Conservation (phyloP, 2,329 filamentous ascomycete species). For the Hortaea sp. region DNA sequence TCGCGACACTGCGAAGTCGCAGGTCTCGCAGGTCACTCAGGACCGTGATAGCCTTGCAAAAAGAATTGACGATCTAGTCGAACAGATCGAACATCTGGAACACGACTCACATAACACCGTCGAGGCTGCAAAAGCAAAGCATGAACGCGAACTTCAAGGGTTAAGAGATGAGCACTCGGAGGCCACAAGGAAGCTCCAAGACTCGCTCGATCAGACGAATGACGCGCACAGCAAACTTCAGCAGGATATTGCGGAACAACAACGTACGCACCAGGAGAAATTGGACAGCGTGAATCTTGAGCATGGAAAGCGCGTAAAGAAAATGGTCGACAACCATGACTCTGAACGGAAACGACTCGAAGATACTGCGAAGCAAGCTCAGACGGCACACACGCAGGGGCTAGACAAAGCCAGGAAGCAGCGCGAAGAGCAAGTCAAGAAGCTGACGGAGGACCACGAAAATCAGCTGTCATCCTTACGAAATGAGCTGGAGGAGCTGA, state of each 20-base stretch:
- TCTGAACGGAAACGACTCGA: neutral
- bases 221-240: neutral
- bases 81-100: constrained; percentile 4
- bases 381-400: neutral
- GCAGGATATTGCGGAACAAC: neutral
- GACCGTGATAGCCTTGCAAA: constrained; percentile 6
- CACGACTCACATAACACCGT: constrained; percentile 5
- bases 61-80: constrained; percentile 6
- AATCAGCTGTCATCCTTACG: neutral
- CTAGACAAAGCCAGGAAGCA: neutral
- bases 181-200: neutral
- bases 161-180: neutral
- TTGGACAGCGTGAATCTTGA: neutral
- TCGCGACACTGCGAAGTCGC: constrained; percentile 3
- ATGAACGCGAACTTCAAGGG: neutral
- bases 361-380: neutral
- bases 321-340: constrained; percentile 2
- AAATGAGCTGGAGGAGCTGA: neutral
- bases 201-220: constrained; percentile 3
- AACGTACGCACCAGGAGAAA: constrained; percentile 2
- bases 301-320: constrained; percentile 2
- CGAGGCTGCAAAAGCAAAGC: constrained; percentile 1
- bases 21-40: neutral
- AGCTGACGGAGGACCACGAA: neutral
- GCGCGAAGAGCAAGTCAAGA: neutral